Base-by-base conservation (phyloP, 257 asterid genomes). In the Jaltomata sinuosa region DNA sequence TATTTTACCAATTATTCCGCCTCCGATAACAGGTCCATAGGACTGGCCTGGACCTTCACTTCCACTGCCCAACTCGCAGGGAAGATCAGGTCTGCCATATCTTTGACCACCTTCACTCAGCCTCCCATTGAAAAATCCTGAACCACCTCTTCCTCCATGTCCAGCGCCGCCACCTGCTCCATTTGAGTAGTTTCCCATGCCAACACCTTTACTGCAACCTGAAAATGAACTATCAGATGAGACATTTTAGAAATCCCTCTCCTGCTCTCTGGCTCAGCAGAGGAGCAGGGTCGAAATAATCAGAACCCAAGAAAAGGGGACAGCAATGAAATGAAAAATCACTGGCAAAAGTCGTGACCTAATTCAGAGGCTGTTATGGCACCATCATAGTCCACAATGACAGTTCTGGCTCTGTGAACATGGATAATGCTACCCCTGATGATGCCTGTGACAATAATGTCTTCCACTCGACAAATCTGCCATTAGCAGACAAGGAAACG, bases 121-220 rank as follows among this genome's bases (percentile, higher is more conserved):
- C 80, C 87, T 87, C 86, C 99, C 99, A 71, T 87, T 89, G 89
- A 53, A 94, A 88, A 89, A 86, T 82, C 98, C 99, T 45, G 97
- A 91, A n/a, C 99, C 98, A 71, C 99, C 99, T 91, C 88, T 88
- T 87, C 99, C 99, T 83, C 99, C 99, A 90, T 95, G 99, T 84
- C 99, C 98, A 82, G 98, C 99, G 79, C 98, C 99, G 62, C 95
- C 94, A 82, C 98, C 97, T 85, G 96, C 97, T 61, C 98, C 99
- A 83, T 91, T 90, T 62, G 98, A 93, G 90, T 94, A 96, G 86
- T 94, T 96, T 85, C 99, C 99, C 92, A 79, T 90, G 85, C 99
- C 99, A 91, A 94, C 89, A 84, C 99, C 99, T 81, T 89, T 94
- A 85, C 89, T 91, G 86, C 99, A 95, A 84, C 99, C 99, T 95